A percentile compares a stretch with the other conserved stretches of the same genome.
These are phyloP conservation scores for Kwoniella mangroviensis DNA, from an alignment of 768 basidiomycete genomes.

Conservation along the genomic window DNA sequence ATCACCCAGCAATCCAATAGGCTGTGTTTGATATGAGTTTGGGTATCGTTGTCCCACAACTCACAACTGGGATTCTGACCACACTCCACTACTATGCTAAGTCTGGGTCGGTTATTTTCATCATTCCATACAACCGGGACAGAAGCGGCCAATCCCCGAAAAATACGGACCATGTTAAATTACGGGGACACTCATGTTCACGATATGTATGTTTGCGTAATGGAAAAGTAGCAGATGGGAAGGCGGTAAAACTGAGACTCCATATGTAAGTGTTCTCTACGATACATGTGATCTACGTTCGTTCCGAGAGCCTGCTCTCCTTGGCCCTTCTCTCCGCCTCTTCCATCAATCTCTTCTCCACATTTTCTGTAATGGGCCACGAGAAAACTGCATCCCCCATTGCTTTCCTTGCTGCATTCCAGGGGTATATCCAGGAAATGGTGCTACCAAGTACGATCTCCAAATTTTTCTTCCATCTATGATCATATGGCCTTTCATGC, in stretches of 20 bases:
- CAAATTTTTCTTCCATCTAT: constrained; percentile 38
- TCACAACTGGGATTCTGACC: too few relatives aligned
- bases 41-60: too few relatives aligned
- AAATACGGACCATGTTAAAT: background rate
- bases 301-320: background rate
- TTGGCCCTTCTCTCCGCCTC: constrained; percentile 13
- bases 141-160: background rate
- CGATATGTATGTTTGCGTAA: background rate
- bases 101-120: background rate
- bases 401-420: constrained; percentile 31
- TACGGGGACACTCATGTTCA: too few relatives aligned
- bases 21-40: background rate
- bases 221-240: background rate
- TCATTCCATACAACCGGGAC: background rate
- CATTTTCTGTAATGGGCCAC: constrained; percentile 39
- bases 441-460: constrained; percentile 36
- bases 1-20: background rate
- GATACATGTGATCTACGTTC: background rate
- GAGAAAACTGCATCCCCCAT: constrained; percentile 33
- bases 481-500: constrained; percentile 42
- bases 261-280: background rate
- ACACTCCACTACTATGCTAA: background rate
- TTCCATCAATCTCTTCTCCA: constrained; percentile 16
- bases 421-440: constrained; percentile 40
- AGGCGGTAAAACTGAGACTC: background rate